Evolutionary conservation across 169 alveolate species (phyloP).

Genomic region (Miamiensis avidus): DNA sequence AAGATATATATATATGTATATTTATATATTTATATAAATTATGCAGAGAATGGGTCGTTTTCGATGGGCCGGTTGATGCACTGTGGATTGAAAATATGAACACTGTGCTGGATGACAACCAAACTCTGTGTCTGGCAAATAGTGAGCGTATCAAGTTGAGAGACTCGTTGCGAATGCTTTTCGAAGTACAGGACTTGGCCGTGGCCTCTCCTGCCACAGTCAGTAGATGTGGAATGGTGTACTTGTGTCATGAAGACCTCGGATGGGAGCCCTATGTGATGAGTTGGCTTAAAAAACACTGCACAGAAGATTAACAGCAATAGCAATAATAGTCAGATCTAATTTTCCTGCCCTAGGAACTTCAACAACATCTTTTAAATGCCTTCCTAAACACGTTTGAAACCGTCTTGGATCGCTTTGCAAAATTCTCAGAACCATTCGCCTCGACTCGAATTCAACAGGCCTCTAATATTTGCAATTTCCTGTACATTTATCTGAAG

Average conservation of each 20-base stretch:
- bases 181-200: conserved; percentile 75
- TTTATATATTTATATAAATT: no score
- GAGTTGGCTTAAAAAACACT: conserved; percentile 67
- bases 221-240: conserved; percentile 70
- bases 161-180: conserved; percentile 75
- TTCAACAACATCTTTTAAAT: not conserved
- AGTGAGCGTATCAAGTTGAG: conserved; percentile 73
- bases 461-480: conserved; percentile 75
- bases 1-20: no score
- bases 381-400: conserved; percentile 47
- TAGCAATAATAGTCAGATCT: no score
- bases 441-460: conserved; percentile 68
- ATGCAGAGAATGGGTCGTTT: conserved; percentile 85
- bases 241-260: conserved; percentile 71
- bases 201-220: conserved; percentile 82
- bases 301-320: conserved; percentile 42
- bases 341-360: not conserved
- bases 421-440: conserved; percentile 69
- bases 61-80: conserved; percentile 94
- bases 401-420: conserved; percentile 46
- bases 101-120: conserved; percentile 90
- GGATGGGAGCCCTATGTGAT: conserved; percentile 77
- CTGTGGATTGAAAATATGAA: conserved; percentile 93
- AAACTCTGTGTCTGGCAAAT: conserved; percentile 81
- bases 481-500: conserved; percentile 65